phyloP scores from a whole-genome alignment of 768 basidiomycete species.

The Brasilioporus rufonigricans region DNA sequence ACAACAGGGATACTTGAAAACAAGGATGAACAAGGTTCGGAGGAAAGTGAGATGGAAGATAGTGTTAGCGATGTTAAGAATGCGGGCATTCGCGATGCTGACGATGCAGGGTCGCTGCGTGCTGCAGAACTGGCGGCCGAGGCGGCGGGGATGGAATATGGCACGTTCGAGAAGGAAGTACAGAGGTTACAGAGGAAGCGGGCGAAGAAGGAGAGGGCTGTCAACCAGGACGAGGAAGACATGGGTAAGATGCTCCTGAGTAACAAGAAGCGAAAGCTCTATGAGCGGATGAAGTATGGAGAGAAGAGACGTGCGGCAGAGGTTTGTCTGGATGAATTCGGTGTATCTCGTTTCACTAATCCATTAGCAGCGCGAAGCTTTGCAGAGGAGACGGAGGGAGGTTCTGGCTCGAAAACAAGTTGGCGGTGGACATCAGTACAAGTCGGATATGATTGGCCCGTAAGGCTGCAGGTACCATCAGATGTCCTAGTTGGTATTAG shows the following conservation, averaged over 20 bases:
- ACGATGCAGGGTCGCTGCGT: constrained; percentile 69
- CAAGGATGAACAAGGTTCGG: constrained; percentile 30
- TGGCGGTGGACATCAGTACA: background rate
- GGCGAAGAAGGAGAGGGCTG: constrained; percentile 32
- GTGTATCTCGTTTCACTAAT: constrained; percentile 7
- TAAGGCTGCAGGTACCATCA: too few species aligned
- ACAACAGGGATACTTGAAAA: constrained; percentile 30
- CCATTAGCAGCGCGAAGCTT: constrained; percentile 48
- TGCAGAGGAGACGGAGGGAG: constrained; percentile 57
- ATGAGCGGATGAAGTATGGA: constrained; percentile 90
- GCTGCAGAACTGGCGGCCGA: constrained; percentile 93
- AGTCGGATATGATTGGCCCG: too few species aligned
- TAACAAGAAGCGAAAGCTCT: constrained; percentile 89
- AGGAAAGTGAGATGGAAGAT: constrained; percentile 20
- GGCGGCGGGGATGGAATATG: constrained; percentile 77
- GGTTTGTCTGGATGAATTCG: constrained; percentile 47
- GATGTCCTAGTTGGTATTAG: constrained; percentile 2
- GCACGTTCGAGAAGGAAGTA: constrained; percentile 74
- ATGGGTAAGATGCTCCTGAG: constrained; percentile 99
- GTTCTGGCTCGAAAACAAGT: constrained; percentile 41
- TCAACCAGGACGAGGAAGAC: constrained; percentile 58
- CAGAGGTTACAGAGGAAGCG: constrained; percentile 52
- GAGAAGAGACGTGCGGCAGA: constrained; percentile 74
- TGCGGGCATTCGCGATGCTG: constrained; percentile 32
- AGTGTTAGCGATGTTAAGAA: constrained; percentile 31